Evolutionary conservation across 1,284 basidiomycete species (phyloP).

Genomic region (Rhodotorula sp.): DNA sequence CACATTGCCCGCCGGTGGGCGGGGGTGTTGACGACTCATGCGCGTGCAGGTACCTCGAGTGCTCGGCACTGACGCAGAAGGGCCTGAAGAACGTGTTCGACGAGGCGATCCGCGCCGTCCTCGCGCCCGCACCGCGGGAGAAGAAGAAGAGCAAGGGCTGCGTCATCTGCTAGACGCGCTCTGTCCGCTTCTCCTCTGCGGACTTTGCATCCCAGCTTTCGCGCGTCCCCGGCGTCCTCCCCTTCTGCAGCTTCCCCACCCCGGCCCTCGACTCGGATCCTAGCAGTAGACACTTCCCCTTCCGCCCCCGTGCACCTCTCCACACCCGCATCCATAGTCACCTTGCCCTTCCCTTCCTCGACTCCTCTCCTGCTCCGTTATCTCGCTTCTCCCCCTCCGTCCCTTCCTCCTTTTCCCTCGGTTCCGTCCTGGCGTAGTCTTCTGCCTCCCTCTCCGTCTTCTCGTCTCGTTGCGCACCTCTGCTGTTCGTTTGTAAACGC

Average conservation of each 20-base stretch:
- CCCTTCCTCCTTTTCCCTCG: not conserved
- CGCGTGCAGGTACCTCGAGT: conserved; percentile 80
- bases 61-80: conserved; percentile 96
- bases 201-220: not conserved
- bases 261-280: too few species aligned
- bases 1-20: not conserved
- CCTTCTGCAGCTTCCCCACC: not conserved
- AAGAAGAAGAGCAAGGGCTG: conserved; percentile 53
- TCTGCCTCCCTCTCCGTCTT: too few species aligned
- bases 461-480: not conserved
- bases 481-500: not conserved
- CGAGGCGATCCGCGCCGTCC: conserved; percentile 77
- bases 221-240: too few species aligned
- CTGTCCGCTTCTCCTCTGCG: not conserved
- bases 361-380: not conserved
- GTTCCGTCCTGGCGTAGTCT: not conserved
- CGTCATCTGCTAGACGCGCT: conserved; percentile 48
- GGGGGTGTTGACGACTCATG: not conserved
- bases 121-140: conserved; percentile 51
- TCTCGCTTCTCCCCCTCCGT: too few species aligned
- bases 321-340: not conserved
- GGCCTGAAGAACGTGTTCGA: conserved; percentile 96
- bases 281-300: not conserved
- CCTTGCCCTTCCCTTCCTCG: not conserved
- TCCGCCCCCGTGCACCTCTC: not conserved